Evolutionary conservation across 2,329 filamentous ascomycete species (phyloP).

Genomic region (Colletotrichum cuscutae): DNA sequence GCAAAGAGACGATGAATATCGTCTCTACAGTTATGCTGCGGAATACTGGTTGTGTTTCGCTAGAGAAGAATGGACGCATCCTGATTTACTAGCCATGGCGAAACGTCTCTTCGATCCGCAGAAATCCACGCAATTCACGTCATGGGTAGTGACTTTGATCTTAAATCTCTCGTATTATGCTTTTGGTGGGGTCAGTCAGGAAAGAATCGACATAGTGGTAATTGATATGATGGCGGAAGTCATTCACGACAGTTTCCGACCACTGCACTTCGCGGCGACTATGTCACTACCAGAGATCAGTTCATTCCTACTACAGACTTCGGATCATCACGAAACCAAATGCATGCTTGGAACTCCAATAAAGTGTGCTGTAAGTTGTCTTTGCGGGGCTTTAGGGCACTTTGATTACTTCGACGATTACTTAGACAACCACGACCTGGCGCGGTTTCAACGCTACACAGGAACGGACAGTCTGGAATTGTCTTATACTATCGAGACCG

Average conservation of each 20-base stretch:
- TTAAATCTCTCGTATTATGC: accelerated
- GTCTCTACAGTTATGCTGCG: neutral
- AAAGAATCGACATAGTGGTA: accelerated
- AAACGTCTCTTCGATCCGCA: neutral
- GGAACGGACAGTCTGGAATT: accelerated
- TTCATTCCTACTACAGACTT: neutral
- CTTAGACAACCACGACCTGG: accelerated
- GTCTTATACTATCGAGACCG: neutral
- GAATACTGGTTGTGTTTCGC: neutral
- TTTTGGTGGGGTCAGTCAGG: accelerated
- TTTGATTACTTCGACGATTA: neutral
- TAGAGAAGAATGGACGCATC: neutral
- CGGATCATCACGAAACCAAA: neutral
- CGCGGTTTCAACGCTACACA: too few relatives aligned
- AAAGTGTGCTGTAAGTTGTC: neutral
- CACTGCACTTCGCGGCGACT: neutral
- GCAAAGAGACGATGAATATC: accelerated
- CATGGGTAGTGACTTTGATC: neutral
- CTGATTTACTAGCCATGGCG: neutral
- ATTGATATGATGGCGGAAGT: neutral
- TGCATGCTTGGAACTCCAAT: neutral
- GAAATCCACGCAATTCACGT: neutral
- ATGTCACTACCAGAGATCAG: neutral
- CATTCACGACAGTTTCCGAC: neutral
- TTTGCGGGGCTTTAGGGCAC: neutral